These are phyloP conservation scores for Colletotrichum destructivum DNA, from an alignment of 2,329 filamentous ascomycete species.

Conservation along the genomic window DNA sequence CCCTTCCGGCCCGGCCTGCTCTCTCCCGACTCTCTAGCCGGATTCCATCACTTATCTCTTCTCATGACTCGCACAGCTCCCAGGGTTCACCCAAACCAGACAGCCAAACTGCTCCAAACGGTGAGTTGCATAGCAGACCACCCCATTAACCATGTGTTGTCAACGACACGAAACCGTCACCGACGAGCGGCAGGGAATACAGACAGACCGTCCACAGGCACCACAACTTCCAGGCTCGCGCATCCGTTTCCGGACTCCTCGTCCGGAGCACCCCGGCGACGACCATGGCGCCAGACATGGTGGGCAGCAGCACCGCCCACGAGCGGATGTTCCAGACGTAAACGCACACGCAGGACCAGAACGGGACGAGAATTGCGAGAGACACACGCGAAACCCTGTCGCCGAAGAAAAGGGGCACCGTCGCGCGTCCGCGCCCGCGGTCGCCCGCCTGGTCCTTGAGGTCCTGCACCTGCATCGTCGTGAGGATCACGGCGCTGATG, in stretches of 20 bases:
- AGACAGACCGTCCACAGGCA: slow-evolving; percentile 40
- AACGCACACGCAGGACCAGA: slow-evolving; percentile 29
- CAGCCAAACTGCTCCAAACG: slow-evolving; percentile 16
- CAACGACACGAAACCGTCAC: slow-evolving; percentile 39
- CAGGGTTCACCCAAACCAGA: background rate
- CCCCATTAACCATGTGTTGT: slow-evolving; percentile 17
- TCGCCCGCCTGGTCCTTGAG: slow-evolving; percentile 48
- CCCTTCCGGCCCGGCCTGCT: background rate
- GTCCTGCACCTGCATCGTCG: slow-evolving; percentile 51
- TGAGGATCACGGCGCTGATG: slow-evolving; percentile 46
- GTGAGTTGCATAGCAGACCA: background rate
- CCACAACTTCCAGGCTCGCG: slow-evolving; percentile 36
- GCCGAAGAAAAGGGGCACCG: slow-evolving; percentile 48
- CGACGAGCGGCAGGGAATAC: slow-evolving; percentile 35
- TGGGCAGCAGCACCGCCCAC: slow-evolving; percentile 17
- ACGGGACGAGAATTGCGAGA: slow-evolving; percentile 27
- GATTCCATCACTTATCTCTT: background rate
- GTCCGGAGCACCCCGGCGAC: slow-evolving; percentile 27
- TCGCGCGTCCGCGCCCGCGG: slow-evolving; percentile 46
- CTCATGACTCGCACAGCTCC: slow-evolving; percentile 31
- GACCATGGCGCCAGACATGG: slow-evolving; percentile 31
- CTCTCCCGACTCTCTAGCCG: background rate
- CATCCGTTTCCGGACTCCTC: slow-evolving; percentile 35
- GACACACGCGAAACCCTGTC: slow-evolving; percentile 40
- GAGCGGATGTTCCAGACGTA: slow-evolving; percentile 29